A percentile compares a stretch with the other conserved stretches of the same genome.
Conservation (phyloP, 2,329 filamentous ascomycete species). For the Colletotrichum caudatum region DNA sequence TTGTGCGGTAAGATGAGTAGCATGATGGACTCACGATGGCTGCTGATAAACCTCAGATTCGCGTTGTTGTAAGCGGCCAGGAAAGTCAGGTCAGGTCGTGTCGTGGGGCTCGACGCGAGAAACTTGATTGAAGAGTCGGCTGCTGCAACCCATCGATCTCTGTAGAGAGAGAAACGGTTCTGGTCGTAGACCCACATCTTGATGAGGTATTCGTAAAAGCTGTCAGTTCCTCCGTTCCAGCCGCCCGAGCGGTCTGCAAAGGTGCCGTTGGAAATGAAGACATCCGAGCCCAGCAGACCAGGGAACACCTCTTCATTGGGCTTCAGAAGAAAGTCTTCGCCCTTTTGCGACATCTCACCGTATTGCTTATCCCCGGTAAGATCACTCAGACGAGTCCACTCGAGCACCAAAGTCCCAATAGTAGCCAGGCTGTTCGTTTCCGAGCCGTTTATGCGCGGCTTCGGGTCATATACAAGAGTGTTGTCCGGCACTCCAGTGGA, state of each 20-base stretch:
- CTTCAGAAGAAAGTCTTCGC: constrained; percentile 75
- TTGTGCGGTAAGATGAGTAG: constrained; percentile 34
- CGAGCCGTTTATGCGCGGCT: constrained; percentile 60
- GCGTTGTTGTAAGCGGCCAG: constrained; percentile 67
- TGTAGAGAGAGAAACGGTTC: constrained; percentile 71
- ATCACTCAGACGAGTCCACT: constrained; percentile 86
- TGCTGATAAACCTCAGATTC: constrained; percentile 58
- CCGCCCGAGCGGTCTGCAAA: constrained; percentile 77
- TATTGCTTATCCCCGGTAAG: constrained; percentile 77
- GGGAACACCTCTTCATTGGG: constrained; percentile 80
- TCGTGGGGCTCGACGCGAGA: constrained; percentile 74
- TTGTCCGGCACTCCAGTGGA: constrained; percentile 81
- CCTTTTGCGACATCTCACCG: constrained; percentile 73
- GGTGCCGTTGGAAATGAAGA: constrained; percentile 73
- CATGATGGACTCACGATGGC: constrained; percentile 59
- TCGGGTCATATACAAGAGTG: constrained; percentile 69
- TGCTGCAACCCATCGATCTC: constrained; percentile 79
- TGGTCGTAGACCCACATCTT: constrained; percentile 91
- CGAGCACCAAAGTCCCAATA: constrained; percentile 81
- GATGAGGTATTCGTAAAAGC: constrained; percentile 90
- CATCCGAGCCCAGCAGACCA: constrained; percentile 77
- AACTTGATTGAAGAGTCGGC: constrained; percentile 81
- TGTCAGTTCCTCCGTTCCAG: constrained; percentile 83
- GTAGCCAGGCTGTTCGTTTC: constrained; percentile 79
- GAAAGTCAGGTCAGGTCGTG: constrained; percentile 76